Base-by-base conservation (phyloP, 805 yeast species). In the Barnettozyma salicaria region DNA sequence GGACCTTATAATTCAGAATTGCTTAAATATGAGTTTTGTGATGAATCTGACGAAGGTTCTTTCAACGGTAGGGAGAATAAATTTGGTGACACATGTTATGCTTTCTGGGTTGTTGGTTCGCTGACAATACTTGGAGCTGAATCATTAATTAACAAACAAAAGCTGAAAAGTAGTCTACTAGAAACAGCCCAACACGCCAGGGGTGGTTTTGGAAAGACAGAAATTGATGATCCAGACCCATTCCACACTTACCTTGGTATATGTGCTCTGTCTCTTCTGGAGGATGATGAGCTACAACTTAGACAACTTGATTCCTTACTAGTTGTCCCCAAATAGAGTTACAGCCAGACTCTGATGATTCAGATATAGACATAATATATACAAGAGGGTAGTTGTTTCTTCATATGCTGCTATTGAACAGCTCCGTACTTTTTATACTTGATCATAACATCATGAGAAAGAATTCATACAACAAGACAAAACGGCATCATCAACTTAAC, bases 41-140 rank as follows among this genome's bases (percentile, higher is more conserved):
- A 74, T 46, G 44, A 34, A 0, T 60, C 55, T 2, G 90, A 81
- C 51, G 60, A 60, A 36, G 96, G 96, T 2, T 90, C 90, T 0
- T 78, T 84, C 54, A 85, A 87, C 56, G 97, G 97, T 1, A 66
- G 97, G 32, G 77, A 74, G n/a, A 86, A 86, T 56, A 88, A 88
- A 56, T 71, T 68, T 40, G 82, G 82, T 4, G 97, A 88, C 58
- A 81, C 95, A 0, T 88, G 97, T 61, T 88, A 88, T 53, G 73
- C 81, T 6, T 88, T 87, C 68, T 88, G 96, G 96, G 72, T 76
- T 31, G 50, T 76, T 12, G 89, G 75, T 2, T 64, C 85, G 5
- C 60, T 86, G 43, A 27, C 23, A 17, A 13, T 40, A n/a, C 13
- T 36, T 2, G 4, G 13, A 7, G 10, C 13, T 10, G 48, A 53